Base-by-base conservation (phyloP, 225 moss, liverwort and hornwort genomes). In the Asterella californica region DNA sequence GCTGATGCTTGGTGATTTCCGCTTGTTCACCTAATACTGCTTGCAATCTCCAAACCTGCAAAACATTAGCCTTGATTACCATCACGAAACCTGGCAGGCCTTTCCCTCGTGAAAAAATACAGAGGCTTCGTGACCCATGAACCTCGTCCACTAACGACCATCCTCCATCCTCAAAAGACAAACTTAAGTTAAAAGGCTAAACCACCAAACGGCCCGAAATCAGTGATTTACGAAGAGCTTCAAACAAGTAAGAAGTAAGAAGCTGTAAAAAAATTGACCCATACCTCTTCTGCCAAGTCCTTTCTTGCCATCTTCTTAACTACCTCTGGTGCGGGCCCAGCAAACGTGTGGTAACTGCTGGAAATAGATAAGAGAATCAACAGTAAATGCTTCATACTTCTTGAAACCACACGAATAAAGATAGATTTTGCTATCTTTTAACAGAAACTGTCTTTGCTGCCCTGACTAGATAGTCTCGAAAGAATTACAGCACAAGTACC, bases 221-320 rank as follows among this genome's bases (percentile, higher is more conserved):
- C n/a, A 32, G 29, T 15, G 29, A 65, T 45, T 42, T 21, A 17
- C 2, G 10, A 70, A 22, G 38, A 14, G 21, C 38, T 45, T 45
- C 15, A 24, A 10, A 38, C 19, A 45, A 4, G 2, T 68, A 46
- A 8, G 52, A 25, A 0, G n/a, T 48, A 48, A 24, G 25, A 71
- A n/a, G 22, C 14, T 25, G 24, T 29, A 6, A 50, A 33, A 9
- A 17, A 17, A 49, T 7, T 29, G 73, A 18, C 75, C 18, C 76
- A 48, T 83, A 94, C 97, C 94, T 97, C 97, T 75, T 97, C 97
- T 75, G 94, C 92, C 75, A 97, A 85, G 81, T 97, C 97, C 82
- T 91, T 94, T 82, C 94, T 92, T 36, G 97, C 94, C 97, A 97
- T 97, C 83, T 97, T 97, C 88, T 97, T 97, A 64, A 97, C 97